Percentiles rank a stretch among this genome's conserved stretches.
Conservation (phyloP, 257 asterid species). For the Fraxinus quadrangulata region DNA sequence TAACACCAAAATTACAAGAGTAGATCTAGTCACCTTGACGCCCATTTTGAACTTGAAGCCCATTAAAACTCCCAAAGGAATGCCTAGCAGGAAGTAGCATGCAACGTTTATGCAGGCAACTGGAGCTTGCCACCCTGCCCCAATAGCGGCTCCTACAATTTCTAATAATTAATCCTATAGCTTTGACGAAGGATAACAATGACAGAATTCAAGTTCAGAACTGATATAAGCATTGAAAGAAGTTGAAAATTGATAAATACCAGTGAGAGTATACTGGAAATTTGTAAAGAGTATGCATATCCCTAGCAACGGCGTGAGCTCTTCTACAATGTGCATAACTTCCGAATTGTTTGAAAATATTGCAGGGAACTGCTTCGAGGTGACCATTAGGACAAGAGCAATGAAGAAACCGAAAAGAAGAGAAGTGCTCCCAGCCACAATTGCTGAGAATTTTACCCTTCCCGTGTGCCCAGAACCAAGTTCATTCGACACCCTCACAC, state of each 20-base stretch:
- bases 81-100: constrained; percentile 49
- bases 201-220: too few relatives aligned
- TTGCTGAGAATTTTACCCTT: constrained; percentile 41
- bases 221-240: neutral
- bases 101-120: constrained; percentile 44
- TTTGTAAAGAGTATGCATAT: constrained; percentile 39
- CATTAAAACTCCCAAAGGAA: constrained; percentile 44
- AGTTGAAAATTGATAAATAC: constrained; percentile 22
- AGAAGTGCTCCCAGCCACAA: constrained; percentile 40
- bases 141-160: constrained; percentile 49
- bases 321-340: constrained; percentile 41
- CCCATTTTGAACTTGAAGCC: constrained; percentile 46
- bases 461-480: constrained; percentile 45
- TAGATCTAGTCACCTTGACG: constrained; percentile 32
- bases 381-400: constrained; percentile 30
- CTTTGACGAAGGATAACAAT: neutral
- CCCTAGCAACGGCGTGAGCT: constrained; percentile 55
- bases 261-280: constrained; percentile 51
- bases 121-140: constrained; percentile 64
- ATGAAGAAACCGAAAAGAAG: constrained; percentile 38
- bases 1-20: neutral
- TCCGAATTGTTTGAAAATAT: constrained; percentile 37
- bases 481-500: constrained; percentile 60
- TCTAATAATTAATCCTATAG: neutral
- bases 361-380: constrained; percentile 39